These are phyloP conservation scores for Rhododendron griersonianum DNA, from an alignment of 148 eudicot genomes.

Conservation along the genomic window DNA sequence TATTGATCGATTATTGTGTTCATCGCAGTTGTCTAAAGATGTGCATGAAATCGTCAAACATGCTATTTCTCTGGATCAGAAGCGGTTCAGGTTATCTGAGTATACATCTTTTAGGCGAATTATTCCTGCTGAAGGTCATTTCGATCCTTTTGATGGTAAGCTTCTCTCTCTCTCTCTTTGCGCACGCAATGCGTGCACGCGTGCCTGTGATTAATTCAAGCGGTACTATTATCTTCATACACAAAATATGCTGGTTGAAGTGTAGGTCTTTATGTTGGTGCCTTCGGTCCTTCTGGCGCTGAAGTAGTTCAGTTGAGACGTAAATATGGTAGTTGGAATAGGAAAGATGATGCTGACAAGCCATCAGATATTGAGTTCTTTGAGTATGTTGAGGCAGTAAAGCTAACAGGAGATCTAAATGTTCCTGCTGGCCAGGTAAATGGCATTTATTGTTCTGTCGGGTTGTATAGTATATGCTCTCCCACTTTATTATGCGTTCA, in stretches of 20 bases:
- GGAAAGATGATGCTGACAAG: constrained; percentile 36
- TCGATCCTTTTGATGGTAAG: constrained; percentile 93
- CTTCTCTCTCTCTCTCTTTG: neutral
- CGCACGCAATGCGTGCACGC: neutral
- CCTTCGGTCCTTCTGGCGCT: constrained; percentile 92
- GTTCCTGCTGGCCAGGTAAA: constrained; percentile 97
- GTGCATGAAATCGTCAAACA: constrained; percentile 83
- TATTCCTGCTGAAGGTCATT: constrained; percentile 54
- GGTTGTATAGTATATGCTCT: neutral
- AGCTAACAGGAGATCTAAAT: constrained; percentile 91
- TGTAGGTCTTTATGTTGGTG: constrained; percentile 90
- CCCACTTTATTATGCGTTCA: neutral
- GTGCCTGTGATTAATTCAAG: neutral
- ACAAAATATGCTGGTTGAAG: constrained; percentile 6
- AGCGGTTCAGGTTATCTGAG: constrained; percentile 63
- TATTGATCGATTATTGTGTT: constrained; percentile 6
- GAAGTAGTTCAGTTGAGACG: constrained; percentile 93
- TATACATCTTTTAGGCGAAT: constrained; percentile 73
- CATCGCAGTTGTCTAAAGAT: constrained; percentile 57
- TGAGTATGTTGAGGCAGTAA: constrained; percentile 99
- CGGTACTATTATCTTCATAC: neutral
- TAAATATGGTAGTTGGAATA: constrained; percentile 89
- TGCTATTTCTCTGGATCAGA: constrained; percentile 79
- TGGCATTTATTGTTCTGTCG: constrained; percentile 4
- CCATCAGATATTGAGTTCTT: constrained; percentile 81